phyloP scores from a whole-genome alignment of 495 filamentous ascomycete species.

The Parathielavia hyrcaniae region DNA sequence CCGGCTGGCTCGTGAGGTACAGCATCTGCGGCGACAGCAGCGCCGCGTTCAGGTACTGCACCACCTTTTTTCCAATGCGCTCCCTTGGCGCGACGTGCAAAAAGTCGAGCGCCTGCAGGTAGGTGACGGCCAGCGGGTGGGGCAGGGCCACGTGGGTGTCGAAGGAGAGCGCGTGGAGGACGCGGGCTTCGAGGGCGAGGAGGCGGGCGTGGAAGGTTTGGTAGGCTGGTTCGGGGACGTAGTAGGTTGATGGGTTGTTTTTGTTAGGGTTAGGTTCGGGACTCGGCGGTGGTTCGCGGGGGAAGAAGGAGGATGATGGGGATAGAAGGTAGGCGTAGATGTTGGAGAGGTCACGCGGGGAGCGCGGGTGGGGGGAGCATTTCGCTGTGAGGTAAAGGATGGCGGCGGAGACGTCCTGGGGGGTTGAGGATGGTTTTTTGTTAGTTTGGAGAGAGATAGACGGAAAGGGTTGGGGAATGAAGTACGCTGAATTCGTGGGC shows the following conservation, averaged over 20 bases:
- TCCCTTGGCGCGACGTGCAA: conserved; percentile 26
- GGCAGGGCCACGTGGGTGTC: conserved; percentile 77
- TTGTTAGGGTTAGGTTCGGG: conserved; percentile 15
- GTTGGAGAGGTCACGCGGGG: conserved; percentile 71
- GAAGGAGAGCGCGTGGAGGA: conserved; percentile 72
- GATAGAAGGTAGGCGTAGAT: conserved; percentile 80
- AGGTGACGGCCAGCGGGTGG: conserved; percentile 83
- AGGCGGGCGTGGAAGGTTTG: conserved; percentile 54
- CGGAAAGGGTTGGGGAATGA: neutral
- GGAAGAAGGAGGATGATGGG: conserved; percentile 53
- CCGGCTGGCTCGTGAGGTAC: conserved; percentile 87
- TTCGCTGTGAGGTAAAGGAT: conserved; percentile 79
- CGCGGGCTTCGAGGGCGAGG: conserved; percentile 62
- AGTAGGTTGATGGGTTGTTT: conserved; percentile 54
- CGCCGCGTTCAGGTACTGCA: conserved; percentile 75
- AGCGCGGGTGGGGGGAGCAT: conserved; percentile 66
- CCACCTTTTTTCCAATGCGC: conserved; percentile 53
- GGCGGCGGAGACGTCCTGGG: conserved; percentile 73
- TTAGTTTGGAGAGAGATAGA: conserved; percentile 13
- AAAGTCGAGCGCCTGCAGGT: conserved; percentile 80
- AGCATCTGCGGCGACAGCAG: conserved; percentile 82
- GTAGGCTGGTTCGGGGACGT: conserved; percentile 69
- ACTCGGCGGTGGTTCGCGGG: conserved; percentile 34
- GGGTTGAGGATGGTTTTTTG: neutral
- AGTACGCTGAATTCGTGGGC: conserved; percentile 45